Evolutionary conservation across 352 stramenopile genomes (phyloP).

Genomic region (Thalassiosira allenii): DNA sequence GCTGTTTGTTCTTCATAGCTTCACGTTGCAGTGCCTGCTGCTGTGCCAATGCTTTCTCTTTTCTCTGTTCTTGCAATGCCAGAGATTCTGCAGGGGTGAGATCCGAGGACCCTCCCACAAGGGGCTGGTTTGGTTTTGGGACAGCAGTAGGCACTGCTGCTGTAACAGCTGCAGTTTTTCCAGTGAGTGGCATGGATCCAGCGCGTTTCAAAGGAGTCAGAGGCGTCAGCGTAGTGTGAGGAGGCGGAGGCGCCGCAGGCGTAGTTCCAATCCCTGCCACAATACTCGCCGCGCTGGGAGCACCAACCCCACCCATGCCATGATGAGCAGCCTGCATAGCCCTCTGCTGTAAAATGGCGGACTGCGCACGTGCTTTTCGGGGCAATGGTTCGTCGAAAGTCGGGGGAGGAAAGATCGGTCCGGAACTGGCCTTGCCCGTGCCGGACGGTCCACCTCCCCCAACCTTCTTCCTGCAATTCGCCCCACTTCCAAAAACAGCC

Average conservation of each 20-base stretch:
- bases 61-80: constrained; percentile 54
- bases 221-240: constrained; percentile 79
- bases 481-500: constrained; percentile 53
- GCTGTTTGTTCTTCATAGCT: constrained; percentile 27
- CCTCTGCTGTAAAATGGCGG: constrained; percentile 32
- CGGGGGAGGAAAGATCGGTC: constrained; percentile 82
- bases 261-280: constrained; percentile 72
- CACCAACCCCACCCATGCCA: constrained; percentile 15
- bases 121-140: constrained; percentile 5
- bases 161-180: neutral
- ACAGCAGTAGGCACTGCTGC: neutral
- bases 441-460: constrained; percentile 79
- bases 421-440: constrained; percentile 69
- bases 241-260: constrained; percentile 45
- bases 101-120: constrained; percentile 46
- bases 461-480: constrained; percentile 60
- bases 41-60: constrained; percentile 34
- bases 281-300: constrained; percentile 64
- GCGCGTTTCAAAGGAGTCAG: constrained; percentile 82
- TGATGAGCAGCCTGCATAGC: neutral
- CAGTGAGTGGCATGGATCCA: constrained; percentile 30
- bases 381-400: constrained; percentile 79
- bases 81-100: constrained; percentile 59
- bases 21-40: constrained; percentile 1
- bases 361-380: constrained; percentile 18